Base-by-base conservation (phyloP, 495 filamentous ascomycete genomes). In the Penicillium nucicola region DNA sequence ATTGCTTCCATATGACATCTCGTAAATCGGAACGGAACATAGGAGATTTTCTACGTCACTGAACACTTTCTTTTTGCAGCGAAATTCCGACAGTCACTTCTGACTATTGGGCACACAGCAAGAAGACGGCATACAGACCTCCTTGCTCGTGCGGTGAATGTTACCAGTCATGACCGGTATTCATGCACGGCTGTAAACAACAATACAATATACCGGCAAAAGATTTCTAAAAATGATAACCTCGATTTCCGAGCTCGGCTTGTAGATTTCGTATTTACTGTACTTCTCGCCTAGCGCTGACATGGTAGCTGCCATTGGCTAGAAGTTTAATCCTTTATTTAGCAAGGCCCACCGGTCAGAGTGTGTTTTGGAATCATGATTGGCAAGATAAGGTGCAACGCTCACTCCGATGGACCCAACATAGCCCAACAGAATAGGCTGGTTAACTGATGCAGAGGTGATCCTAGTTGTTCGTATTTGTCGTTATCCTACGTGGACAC, bases 301-400 rank as follows among this genome's bases (percentile, higher is more conserved):
- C 48, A 32, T 36, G 39, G 5, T 37, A 10, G 32, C 25, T 17
- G 35, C n/a, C n/a, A 10, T 38, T 19, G 11, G 17, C 20, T 19
- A 20, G 17, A 38, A 38, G 25, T 28, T 28, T 28, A 28, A 32
- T 32, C 13, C 15, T 18, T 43, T 20, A 30, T 43, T 43, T 20
- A 19, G 41, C 28, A 22, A 20, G 14, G 42, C 31, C 15, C 15
- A 23, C 18, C 48, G 44, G 37, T 48, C 45, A 39, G 12, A 39
- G 25, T 32, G 22, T 22, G 17, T 25, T 31, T 31, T 31, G 36
- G 28, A 19, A 15, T 36, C 14, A 39, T 45, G 7, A 48, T 54
- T 54, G 45, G 51, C 38, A 43, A 54, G 51, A 48, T 54, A 54
- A 48, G 51, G 38, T 43, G 51, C 51, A 43, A 42, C 48, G 28